Evolutionary conservation across 2,329 filamentous ascomycete genomes (phyloP).

Genomic region (Cladosporium sp.): DNA sequence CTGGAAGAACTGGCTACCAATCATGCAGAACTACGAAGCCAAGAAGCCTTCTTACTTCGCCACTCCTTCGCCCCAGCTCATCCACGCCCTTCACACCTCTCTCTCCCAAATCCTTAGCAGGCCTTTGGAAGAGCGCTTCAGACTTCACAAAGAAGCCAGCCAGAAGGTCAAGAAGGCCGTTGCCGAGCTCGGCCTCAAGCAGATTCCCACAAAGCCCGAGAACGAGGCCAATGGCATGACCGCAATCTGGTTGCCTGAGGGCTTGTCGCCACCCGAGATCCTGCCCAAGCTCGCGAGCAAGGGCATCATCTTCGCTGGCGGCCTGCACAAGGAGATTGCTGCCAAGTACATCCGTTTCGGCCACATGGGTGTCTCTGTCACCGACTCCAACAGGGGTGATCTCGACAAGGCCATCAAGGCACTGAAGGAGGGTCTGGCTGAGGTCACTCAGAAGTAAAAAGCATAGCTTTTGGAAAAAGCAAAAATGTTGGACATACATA

Average conservation of each 20-base stretch:
- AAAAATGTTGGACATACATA: slow-evolving; percentile 8
- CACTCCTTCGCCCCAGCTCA: slow-evolving; percentile 89
- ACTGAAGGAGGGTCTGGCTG: slow-evolving; percentile 70
- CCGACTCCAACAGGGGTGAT: slow-evolving; percentile 75
- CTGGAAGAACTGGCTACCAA: slow-evolving; percentile 94
- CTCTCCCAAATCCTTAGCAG: slow-evolving; percentile 81
- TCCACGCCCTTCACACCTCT: slow-evolving; percentile 88
- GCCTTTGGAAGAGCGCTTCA: slow-evolving; percentile 80
- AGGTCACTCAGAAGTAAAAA: slow-evolving; percentile 46
- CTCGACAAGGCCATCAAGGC: slow-evolving; percentile 81
- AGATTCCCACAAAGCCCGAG: slow-evolving; percentile 80
- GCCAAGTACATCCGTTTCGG: slow-evolving; percentile 93
- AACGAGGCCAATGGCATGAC: slow-evolving; percentile 98
- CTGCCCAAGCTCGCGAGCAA: slow-evolving; percentile 82
- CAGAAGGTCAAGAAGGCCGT: slow-evolving; percentile 85
- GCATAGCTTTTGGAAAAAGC: not conserved
- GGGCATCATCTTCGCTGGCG: slow-evolving; percentile 91
- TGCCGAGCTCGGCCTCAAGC: slow-evolving; percentile 76
- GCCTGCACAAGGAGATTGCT: slow-evolving; percentile 93
- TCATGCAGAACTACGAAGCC: slow-evolving; percentile 99
- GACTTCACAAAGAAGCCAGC: slow-evolving; percentile 73
- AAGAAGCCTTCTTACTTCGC: slow-evolving; percentile 98
- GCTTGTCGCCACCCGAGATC: slow-evolving; percentile 75
- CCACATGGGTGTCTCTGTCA: slow-evolving; percentile 95
- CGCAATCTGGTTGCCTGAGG: slow-evolving; percentile 90